phyloP scores from a whole-genome alignment of 1,284 basidiomycete genomes.

The Leccinum pseudoinsigne region DNA sequence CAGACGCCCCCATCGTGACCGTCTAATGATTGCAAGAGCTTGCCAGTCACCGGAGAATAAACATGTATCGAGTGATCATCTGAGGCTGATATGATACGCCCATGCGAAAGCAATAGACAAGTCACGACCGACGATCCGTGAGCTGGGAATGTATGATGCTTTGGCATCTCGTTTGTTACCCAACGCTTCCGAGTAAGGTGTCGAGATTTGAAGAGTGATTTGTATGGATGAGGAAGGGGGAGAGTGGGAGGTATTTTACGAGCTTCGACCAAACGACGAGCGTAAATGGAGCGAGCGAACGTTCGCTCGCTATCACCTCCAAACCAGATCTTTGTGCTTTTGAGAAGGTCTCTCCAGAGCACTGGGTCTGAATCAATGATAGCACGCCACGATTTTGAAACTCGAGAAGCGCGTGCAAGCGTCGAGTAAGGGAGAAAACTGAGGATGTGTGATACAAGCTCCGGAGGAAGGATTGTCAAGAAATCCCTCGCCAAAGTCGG shows the following conservation, averaged over 20 bases:
- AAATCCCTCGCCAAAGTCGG: constrained; percentile 88
- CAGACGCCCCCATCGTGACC: constrained; percentile 96
- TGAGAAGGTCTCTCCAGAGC: constrained; percentile 81
- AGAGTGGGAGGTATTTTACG: constrained; percentile 46
- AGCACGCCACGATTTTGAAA: constrained; percentile 78
- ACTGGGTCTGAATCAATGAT: constrained; percentile 85
- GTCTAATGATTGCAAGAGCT: constrained; percentile 70
- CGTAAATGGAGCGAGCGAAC: constrained; percentile 63
- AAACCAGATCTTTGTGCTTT: constrained; percentile 81
- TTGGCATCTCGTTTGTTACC: constrained; percentile 72
- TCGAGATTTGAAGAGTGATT: constrained; percentile 84
- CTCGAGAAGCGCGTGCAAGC: constrained; percentile 77
- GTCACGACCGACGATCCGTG: constrained; percentile 92
- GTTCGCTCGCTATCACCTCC: constrained; percentile 74
- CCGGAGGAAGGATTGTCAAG: constrained; percentile 80
- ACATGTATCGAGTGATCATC: constrained; percentile 94
- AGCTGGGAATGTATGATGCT: constrained; percentile 79
- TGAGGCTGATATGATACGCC: constrained; percentile 93
- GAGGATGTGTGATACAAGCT: constrained; percentile 80
- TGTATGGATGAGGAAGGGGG: constrained; percentile 79
- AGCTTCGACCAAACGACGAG: constrained; percentile 51
- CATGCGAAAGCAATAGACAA: constrained; percentile 89
- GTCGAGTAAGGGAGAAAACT: constrained; percentile 76
- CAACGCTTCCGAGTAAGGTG: constrained; percentile 77
- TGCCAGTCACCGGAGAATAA: constrained; percentile 81